These are phyloP conservation scores for Spirogloea muscicola DNA, from an alignment of 139 green algal species.

Conservation along the genomic window DNA sequence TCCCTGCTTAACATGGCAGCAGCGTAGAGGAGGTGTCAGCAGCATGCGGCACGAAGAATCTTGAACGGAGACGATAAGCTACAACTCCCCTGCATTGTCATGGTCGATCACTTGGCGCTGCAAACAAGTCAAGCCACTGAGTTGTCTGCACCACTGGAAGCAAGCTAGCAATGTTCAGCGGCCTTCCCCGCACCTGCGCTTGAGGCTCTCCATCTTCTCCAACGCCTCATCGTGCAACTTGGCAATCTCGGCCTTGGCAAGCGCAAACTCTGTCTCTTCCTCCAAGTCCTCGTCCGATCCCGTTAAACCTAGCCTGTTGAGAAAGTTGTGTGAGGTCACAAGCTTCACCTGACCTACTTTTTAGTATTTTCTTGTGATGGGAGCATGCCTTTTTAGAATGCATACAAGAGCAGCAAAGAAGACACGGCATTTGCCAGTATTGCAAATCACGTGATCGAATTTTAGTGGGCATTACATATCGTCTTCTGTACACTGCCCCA, in stretches of 20 bases:
- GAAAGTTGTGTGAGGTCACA: not conserved
- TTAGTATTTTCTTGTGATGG: not conserved
- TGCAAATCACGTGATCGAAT: not conserved
- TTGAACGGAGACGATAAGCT: too few species aligned
- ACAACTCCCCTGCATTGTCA: too few species aligned
- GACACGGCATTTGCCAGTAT: not conserved
- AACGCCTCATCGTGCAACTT: not conserved
- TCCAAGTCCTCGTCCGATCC: conserved; percentile 11
- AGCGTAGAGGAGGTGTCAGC: not conserved
- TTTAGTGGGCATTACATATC: not conserved
- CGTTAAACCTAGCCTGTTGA: conserved; percentile 5
- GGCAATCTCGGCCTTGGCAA: not conserved
- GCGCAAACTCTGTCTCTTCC: not conserved
- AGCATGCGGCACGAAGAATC: not conserved
- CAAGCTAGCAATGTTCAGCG: not conserved
- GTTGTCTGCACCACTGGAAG: not conserved
- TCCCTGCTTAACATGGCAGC: not conserved
- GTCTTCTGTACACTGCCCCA: too few species aligned
- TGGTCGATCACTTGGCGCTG: too few species aligned
- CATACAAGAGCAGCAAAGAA: not conserved
- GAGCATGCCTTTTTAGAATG: not conserved
- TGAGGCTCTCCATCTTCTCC: conserved; percentile 14
- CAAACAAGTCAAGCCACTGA: too few species aligned
- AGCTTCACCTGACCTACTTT: too few species aligned
- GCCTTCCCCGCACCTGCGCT: conserved; percentile 1